Conservation (phyloP, 441 rosid genomes). For the Pelargonium fulgidum region DNA sequence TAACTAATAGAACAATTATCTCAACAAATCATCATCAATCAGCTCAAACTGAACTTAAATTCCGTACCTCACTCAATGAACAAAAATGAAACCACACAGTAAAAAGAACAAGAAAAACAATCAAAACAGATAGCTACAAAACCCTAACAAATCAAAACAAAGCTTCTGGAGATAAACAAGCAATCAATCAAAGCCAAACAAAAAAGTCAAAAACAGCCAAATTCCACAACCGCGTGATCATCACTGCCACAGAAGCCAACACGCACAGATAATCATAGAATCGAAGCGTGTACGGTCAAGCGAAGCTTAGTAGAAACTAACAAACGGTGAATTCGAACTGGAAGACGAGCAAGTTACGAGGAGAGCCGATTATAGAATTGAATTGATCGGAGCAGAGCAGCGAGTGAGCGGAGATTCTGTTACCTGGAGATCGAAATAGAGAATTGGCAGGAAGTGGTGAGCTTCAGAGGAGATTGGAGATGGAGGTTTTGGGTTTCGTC, state of each 20-base stretch:
- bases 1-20: background rate
- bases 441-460: background rate
- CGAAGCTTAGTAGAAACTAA: background rate
- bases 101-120: background rate
- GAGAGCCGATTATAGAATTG: background rate
- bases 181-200: background rate
- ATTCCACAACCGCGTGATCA: background rate
- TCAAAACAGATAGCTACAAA: background rate
- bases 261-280: background rate
- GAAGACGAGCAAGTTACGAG: no score
- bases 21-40: background rate
- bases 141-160: background rate
- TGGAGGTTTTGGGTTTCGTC: background rate
- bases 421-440: slow-evolving; percentile 1
- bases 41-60: background rate
- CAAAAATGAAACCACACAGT: background rate
- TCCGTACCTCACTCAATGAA: background rate
- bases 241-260: background rate
- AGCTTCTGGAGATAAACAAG: background rate
- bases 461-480: background rate
- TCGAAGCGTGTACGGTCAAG: background rate
- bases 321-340: background rate
- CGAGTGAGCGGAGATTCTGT: background rate
- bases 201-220: background rate
- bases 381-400: background rate